Evolutionary conservation across 257 asterid genomes (phyloP), one percentile per base, ranked within the genome.

Genomic region (Nicotiana obtusifolia): DNA sequence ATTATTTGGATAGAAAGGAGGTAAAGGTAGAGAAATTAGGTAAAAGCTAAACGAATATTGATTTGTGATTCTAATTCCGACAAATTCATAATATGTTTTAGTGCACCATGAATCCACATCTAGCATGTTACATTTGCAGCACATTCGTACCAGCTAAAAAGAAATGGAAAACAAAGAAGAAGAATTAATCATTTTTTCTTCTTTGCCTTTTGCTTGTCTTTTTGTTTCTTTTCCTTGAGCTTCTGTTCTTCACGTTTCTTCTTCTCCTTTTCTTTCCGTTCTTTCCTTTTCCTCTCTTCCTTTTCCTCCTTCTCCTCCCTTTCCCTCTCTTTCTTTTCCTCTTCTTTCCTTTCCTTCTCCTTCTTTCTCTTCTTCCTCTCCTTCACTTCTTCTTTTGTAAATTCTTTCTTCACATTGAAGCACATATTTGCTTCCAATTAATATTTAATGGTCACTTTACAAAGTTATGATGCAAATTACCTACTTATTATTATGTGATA

Each of bases 311-410:
- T 52, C 20, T 59, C 64, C 9, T 83, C 67, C 59, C 26, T 22
- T 11, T 37, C 54, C 4, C 67, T 54, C 3, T 20, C 20, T 11
- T 24, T 17, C 47, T 35, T 41, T n/a, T 64, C 75, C 24, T 77
- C 53, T 30, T 15, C 35, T 71, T 44, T 81, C 71, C 56, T 80
- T 5, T 26, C 44, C 37, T 35, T 61, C 53, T 81, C 82, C 47
- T 44, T 77, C 81, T 30, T 61, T 31, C 37, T 78, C 81, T 73
- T 82, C 85, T 78, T 82, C 8, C 31, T 68, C 67, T 79, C 87
- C 52, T 82, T 77, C 61, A 85, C 13, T 56, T 78, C 85, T n/a
- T 78, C 85, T 44, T 68, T 82, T 6, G 79, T 81, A 13, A 77
- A 66, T 60, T 85, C 78, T 26, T 19, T 78, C 56, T 66, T 82